Evolutionary conservation across 192 early-diverging fungal species (phyloP), one percentile per base, ranked within the genome.

Genomic region (Backusella tarrabulga): DNA sequence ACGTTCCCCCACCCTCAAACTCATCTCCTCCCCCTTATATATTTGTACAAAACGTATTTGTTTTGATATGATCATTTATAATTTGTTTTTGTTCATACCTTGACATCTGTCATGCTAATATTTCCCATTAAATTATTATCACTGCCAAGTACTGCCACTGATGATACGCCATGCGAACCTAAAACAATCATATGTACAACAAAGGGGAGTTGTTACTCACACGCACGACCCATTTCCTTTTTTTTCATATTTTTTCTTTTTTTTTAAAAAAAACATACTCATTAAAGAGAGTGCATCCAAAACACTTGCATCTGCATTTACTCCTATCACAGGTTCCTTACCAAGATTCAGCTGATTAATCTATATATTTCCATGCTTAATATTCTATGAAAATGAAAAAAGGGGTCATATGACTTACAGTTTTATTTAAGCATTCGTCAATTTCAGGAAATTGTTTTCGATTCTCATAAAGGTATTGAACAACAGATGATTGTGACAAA

Each of bases 401-500:
- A 14, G 35, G 71, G 21, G 29, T 44, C 15, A 50, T 46, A 29
- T 46, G 29, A 60, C 75, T 73, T 85, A 89, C 87, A 38, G 84
- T 76, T 76, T 84, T 88, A 44, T 79, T 77, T n/a, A 88, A 77
- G 11, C 87, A 32, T 19, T 42, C 21, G 36, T 87, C 81, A n/a
- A 89, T 73, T 26, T 78, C 72, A 36, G 85, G 83, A 75, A 84
- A 89, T 63, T 81, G 73, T 26, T 63, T 67, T 34, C 87, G 85
- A 79, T 93, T 86, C 50, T 91, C 84, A 80, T 91, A 91, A 35
- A 96, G 81, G 70, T 89, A 92, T 60, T 89, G 81, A 8, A 94
- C 78, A 0, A 93, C 89, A 5, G 88, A 86, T 0, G 92, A 92
- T 77, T 96, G 93, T 66, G 95, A 94, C 32, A 95, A 56, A 52